Conservation (phyloP, 495 filamentous ascomycete genomes). For the Collariella sp. region DNA sequence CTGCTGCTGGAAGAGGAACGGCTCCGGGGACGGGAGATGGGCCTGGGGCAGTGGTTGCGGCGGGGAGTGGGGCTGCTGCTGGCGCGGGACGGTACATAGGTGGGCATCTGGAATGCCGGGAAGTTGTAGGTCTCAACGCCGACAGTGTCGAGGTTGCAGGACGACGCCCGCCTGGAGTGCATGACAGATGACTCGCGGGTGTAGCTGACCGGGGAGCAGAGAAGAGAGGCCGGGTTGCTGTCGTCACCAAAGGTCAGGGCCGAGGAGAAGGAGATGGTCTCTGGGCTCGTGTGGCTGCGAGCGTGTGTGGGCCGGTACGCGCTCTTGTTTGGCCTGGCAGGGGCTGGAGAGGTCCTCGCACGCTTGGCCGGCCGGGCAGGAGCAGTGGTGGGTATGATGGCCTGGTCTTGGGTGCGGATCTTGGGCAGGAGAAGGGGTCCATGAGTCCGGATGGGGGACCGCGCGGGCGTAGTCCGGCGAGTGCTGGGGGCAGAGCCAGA, state of each 20-base stretch:
- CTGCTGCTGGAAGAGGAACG: constrained; percentile 39
- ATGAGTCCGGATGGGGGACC: constrained; percentile 68
- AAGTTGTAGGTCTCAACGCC: constrained; percentile 63
- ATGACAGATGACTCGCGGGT: constrained; percentile 39
- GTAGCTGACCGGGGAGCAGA: constrained; percentile 62
- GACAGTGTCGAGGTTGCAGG: constrained; percentile 58
- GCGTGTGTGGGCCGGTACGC: constrained; percentile 44
- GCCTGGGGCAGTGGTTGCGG: constrained; percentile 24
- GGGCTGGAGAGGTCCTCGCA: constrained; percentile 30
- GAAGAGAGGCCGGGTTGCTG: constrained; percentile 29
- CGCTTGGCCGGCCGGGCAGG: constrained; percentile 33
- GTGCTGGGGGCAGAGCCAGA: constrained; percentile 47
- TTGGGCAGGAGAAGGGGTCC: constrained; percentile 79
- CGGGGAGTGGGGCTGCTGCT: constrained; percentile 25
- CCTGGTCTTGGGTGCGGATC: constrained; percentile 78
- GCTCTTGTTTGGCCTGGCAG: constrained; percentile 20
- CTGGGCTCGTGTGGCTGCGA: constrained; percentile 61
- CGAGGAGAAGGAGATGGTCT: constrained; percentile 47
- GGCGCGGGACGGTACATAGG: constrained; percentile 45
- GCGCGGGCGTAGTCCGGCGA: constrained; percentile 59
- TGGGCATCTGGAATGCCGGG: constrained; percentile 70
- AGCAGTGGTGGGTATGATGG: constrained; percentile 37
- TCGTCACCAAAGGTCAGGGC: constrained; percentile 32
- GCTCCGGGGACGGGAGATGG: constrained; percentile 28
- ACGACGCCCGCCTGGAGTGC: constrained; percentile 56